Conservation (phyloP, 495 filamentous ascomycete species). For the Bryoglossum gracile region DNA sequence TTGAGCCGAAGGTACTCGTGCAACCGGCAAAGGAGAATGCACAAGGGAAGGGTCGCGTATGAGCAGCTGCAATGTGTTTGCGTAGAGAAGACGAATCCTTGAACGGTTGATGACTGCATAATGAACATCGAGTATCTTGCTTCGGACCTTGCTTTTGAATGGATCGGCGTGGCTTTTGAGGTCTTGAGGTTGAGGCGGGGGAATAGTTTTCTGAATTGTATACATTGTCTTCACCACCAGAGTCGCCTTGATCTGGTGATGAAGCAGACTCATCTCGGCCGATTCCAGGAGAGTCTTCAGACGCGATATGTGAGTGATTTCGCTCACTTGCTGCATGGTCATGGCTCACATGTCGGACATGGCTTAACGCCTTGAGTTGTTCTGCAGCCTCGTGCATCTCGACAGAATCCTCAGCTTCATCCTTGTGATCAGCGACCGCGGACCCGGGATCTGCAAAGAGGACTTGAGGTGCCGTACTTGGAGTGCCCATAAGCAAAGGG, state of each 20-base stretch:
- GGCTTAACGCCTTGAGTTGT: constrained; percentile 50
- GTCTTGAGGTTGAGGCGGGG: constrained; percentile 27
- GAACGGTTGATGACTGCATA: constrained; percentile 50
- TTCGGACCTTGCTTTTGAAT: constrained; percentile 44
- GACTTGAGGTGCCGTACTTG: constrained; percentile 13
- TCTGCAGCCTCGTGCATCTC: constrained; percentile 54
- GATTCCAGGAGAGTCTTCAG: constrained; percentile 29
- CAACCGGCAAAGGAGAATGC: constrained; percentile 83
- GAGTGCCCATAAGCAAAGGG: constrained; percentile 9
- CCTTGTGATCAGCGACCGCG: constrained; percentile 28
- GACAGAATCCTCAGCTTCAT: constrained; percentile 47
- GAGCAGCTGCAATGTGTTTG: constrained; percentile 53
- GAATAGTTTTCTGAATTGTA: constrained; percentile 35
- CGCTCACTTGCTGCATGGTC: constrained; percentile 27
- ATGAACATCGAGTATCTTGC: constrained; percentile 46
- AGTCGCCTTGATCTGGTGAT: constrained; percentile 33
- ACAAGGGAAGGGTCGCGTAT: constrained; percentile 72
- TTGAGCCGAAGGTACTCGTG: constrained; percentile 74
- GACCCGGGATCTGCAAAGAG: constrained; percentile 18
- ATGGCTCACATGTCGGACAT: constrained; percentile 42
- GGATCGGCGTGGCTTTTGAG: constrained; percentile 38
- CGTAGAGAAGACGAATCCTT: constrained; percentile 50
- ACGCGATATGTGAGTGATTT: constrained; percentile 24
- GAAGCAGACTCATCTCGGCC: constrained; percentile 35
- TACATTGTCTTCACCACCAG: constrained; percentile 31